Base-by-base conservation (phyloP, 1,139 yeast genomes). In the Zygotorulaspora mrakii region DNA sequence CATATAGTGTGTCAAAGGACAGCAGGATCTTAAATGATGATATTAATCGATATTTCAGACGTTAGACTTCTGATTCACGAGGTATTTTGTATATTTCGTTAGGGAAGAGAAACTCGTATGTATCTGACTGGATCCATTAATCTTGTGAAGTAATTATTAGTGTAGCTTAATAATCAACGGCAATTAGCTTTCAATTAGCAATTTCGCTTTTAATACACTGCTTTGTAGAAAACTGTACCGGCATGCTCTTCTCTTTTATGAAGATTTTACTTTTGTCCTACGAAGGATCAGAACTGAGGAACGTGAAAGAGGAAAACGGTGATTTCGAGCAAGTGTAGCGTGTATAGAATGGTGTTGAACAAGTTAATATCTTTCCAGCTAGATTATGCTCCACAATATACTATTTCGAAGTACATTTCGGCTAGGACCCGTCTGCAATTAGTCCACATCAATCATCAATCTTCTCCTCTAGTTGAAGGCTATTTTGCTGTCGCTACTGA, bases 401-500 rank as follows among this genome's bases (percentile, higher is more conserved):
- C 46, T 20, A 47, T 62, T 14, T 50, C 61, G 3, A 62, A 62
- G 46, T 62, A 54, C 36, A 46, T 57, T 4, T 62, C 66, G 5
- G 37, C 48, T 20, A 70, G 91, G 43, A 87, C 97, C 0, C 96
- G 96, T 0, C 72, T 91, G 23, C 94, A 85, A 60, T 65, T 89
- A 23, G 82, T 84, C 5, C 74, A 86, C 50, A 72, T 91, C 33
- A 74, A 82, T 57, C 62, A 61, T 39, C 86, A 84, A 55, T 82
- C 88, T 12, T 81, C 95, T 2, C 97, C 98, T 1, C 73, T 88
- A 22, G 96, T 94, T 4, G 79, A 82, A 56, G 98, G 98, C 9
- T 84, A 83, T 59, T 88, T 94, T 62, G 94, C 96, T 0, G 95
- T 91, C 5, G 96, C 95, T 10, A 88, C 97, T 0, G 97, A 91